phyloP scores from a whole-genome alignment of 192 early-diverging fungal species.

The Linnemannia hyalina region DNA sequence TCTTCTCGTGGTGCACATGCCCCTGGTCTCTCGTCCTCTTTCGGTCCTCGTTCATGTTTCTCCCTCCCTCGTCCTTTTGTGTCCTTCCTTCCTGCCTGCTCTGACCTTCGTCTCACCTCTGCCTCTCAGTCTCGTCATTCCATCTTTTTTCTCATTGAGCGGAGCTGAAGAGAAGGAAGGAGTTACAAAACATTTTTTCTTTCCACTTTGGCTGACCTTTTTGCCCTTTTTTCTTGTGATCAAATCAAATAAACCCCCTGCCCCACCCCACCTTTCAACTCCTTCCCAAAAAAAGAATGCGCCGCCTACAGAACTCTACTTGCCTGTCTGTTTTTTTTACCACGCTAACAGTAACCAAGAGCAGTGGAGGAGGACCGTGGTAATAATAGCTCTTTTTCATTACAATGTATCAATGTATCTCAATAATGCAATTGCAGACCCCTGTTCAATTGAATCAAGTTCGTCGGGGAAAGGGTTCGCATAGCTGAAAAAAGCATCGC shows the following conservation, averaged over 20 bases:
- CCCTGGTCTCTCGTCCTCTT: not conserved
- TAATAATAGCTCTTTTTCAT: not conserved
- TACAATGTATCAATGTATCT: not conserved
- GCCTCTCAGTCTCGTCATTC: not conserved
- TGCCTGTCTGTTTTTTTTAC: not conserved
- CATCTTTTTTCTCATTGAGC: not conserved
- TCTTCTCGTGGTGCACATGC: not conserved
- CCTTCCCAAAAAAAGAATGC: slow-evolving; percentile 1
- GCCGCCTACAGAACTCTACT: not conserved
- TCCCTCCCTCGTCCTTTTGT: no score
- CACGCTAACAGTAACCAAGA: not conserved
- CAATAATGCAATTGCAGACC: not conserved
- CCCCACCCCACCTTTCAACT: not conserved
- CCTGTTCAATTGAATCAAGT: not conserved
- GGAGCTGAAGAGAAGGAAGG: not conserved
- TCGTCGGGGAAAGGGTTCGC: not conserved
- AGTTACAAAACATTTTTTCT: not conserved
- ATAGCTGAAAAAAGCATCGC: not conserved
- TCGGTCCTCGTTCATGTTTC: not conserved
- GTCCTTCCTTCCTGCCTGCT: not conserved
- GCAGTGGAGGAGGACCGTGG: not conserved
- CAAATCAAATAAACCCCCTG: slow-evolving; percentile 3
- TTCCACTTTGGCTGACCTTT: not conserved
- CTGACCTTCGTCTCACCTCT: not conserved
- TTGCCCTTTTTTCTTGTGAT: not conserved